Percentiles rank a stretch among this genome's conserved stretches.
These are phyloP conservation scores for Kwoniella sp. DNA, from an alignment of 768 basidiomycete species.

Conservation along the genomic window DNA sequence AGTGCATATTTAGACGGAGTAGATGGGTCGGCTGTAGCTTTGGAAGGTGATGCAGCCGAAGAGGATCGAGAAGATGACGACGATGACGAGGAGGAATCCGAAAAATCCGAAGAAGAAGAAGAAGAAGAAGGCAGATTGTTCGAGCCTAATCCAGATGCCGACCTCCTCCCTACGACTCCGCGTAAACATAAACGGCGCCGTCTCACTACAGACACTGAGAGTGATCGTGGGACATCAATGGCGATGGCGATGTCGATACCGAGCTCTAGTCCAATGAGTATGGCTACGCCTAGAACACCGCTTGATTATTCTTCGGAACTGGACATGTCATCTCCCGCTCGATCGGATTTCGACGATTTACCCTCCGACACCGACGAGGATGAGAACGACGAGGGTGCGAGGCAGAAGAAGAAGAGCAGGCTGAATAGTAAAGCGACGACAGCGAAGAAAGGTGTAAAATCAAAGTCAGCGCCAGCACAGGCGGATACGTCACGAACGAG, in stretches of 20 bases:
- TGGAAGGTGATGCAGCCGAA: slow-evolving; percentile 26
- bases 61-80: slow-evolving; percentile 37
- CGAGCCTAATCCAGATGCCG: neutral
- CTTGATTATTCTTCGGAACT: slow-evolving; percentile 53
- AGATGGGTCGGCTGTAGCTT: neutral
- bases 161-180: neutral
- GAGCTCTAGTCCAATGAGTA: slow-evolving; percentile 34
- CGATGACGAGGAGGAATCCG: slow-evolving; percentile 36
- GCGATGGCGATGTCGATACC: neutral
- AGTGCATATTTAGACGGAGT: no score
- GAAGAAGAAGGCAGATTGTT: slow-evolving; percentile 20
- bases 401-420: slow-evolving; percentile 12
- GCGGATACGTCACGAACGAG: slow-evolving; percentile 38
- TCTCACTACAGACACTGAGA: neutral
- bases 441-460: slow-evolving; percentile 8
- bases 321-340: slow-evolving; percentile 37
- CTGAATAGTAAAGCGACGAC: slow-evolving; percentile 12
- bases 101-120: slow-evolving; percentile 20
- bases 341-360: slow-evolving; percentile 2
- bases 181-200: neutral
- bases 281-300: slow-evolving; percentile 23
- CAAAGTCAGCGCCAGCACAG: slow-evolving; percentile 3
- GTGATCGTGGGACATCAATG: neutral
- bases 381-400: slow-evolving; percentile 19
- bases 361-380: slow-evolving; percentile 1